Evolutionary conservation across 257 asterid genomes (phyloP).

Genomic region (Nemophila menziesii): DNA sequence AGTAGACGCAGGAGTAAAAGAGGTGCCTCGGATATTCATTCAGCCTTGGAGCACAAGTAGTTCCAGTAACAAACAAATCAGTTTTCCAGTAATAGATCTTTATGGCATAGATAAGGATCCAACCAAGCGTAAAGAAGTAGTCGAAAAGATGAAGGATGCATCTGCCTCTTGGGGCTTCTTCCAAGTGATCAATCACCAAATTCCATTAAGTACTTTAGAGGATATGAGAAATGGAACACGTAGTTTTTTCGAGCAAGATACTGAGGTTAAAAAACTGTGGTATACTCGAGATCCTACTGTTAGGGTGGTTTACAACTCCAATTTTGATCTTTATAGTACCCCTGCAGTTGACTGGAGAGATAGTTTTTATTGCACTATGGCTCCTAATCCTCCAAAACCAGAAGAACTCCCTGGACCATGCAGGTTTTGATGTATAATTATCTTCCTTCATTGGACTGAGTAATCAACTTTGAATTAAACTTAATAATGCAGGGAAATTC

Average conservation of each 20-base stretch:
- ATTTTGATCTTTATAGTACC: slow-evolving; percentile 24
- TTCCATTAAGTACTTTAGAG: slow-evolving; percentile 2
- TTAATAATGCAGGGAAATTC: slow-evolving; percentile 9
- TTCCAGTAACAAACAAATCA: background rate
- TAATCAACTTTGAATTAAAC: background rate
- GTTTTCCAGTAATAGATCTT: slow-evolving; percentile 10
- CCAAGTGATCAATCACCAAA: too few species aligned
- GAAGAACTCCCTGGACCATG: slow-evolving; percentile 35
- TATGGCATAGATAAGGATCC: too few species aligned
- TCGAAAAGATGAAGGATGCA: too few species aligned
- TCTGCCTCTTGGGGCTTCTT: too few species aligned
- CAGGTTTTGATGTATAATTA: too few species aligned
- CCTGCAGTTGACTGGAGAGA: slow-evolving; percentile 40
- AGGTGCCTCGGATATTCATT: too few species aligned
- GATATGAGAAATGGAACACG: slow-evolving; percentile 9
- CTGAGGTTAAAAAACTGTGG: slow-evolving; percentile 21
- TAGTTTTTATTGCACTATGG: slow-evolving; percentile 13
- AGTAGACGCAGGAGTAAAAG: too few species aligned
- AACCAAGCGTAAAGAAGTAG: too few species aligned
- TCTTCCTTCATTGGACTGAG: background rate
- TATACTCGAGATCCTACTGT: slow-evolving; percentile 14
- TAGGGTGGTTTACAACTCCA: slow-evolving; percentile 7
- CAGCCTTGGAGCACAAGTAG: too few species aligned
- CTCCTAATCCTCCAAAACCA: slow-evolving; percentile 1
- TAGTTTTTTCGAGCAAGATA: slow-evolving; percentile 14